Percentiles rank a stretch among this genome's conserved stretches.
Evolutionary conservation across 208 protist genomes (phyloP).

Genomic region (Porcisia hertigi): DNA sequence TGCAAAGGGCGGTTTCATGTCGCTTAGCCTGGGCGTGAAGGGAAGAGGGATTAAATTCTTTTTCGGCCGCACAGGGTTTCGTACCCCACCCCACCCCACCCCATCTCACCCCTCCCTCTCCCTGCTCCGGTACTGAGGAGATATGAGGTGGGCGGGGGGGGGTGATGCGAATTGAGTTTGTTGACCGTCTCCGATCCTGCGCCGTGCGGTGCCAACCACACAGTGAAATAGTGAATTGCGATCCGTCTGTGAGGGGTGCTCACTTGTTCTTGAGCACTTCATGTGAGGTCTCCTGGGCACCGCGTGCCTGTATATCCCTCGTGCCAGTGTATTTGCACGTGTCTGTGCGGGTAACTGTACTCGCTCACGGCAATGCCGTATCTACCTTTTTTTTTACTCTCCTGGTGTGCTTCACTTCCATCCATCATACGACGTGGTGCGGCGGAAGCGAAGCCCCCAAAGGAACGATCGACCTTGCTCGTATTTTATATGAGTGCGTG

Average conservation of each 20-base stretch:
- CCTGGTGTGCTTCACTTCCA: background rate
- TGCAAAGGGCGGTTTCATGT: no score
- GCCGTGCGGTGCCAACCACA: no score
- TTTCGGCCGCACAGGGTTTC: no score
- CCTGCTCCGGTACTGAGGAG: background rate
- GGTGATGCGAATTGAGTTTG: background rate
- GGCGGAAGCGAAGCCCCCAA: background rate
- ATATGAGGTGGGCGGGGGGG: background rate
- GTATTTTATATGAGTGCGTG: background rate
- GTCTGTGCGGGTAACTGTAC: background rate
- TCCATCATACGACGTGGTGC: constrained; percentile 1
- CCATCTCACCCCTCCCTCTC: no score
- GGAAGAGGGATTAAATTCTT: no score
- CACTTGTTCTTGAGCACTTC: background rate
- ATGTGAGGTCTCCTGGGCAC: background rate
- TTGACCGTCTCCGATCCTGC: background rate
- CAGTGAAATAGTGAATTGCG: background rate
- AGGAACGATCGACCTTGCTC: background rate
- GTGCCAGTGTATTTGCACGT: background rate
- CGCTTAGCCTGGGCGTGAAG: no score
- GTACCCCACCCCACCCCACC: no score
- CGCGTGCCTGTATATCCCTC: background rate
- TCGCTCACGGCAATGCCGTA: background rate
- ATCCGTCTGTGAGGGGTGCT: background rate
- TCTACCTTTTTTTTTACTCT: background rate